Conservation (phyloP, 371 early-diverging fungal genomes). For the Mucor plumbeus region DNA sequence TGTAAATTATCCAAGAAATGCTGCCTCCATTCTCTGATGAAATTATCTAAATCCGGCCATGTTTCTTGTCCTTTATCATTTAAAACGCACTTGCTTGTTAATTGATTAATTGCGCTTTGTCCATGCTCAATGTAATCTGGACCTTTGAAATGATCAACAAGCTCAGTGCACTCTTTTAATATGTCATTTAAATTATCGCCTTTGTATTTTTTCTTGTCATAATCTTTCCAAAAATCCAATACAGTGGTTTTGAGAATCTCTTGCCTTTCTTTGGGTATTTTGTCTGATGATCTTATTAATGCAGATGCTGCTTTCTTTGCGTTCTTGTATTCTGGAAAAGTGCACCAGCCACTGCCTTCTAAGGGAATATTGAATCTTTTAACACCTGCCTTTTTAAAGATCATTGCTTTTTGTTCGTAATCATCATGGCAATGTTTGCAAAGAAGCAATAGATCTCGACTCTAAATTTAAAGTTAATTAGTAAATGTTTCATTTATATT, state of each 20-base stretch:
- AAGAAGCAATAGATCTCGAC: conserved; percentile 56
- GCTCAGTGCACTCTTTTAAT: conserved; percentile 34
- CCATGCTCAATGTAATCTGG: conserved; percentile 60
- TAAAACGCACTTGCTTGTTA: conserved; percentile 20
- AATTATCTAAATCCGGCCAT: conserved; percentile 42
- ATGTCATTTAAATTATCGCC: conserved; percentile 19
- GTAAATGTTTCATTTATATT: background rate
- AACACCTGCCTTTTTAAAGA: conserved; percentile 46
- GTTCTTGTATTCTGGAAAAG: conserved; percentile 42
- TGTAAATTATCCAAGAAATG: conserved; percentile 57
- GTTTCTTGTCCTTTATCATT: conserved; percentile 30
- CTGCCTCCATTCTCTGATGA: conserved; percentile 56
- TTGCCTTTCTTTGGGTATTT: conserved; percentile 48
- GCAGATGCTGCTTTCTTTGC: conserved; percentile 59
- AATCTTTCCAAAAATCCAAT: conserved; percentile 23
- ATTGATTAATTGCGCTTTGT: conserved; percentile 42
- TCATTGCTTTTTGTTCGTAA: conserved; percentile 55
- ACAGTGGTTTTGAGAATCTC: conserved; percentile 33
- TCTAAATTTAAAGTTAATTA: conserved; percentile 24
- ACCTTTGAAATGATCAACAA: conserved; percentile 49
- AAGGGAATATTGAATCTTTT: conserved; percentile 51
- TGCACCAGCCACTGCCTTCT: conserved; percentile 61
- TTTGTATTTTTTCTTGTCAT: conserved; percentile 3
- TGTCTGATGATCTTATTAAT: conserved; percentile 35
- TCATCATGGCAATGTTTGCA: conserved; percentile 59